A percentile compares a stretch with the other conserved stretches of the same genome.
These are phyloP conservation scores for Oryza glumipatula DNA, from an alignment of 176 grass and related monocot species.

Conservation along the genomic window DNA sequence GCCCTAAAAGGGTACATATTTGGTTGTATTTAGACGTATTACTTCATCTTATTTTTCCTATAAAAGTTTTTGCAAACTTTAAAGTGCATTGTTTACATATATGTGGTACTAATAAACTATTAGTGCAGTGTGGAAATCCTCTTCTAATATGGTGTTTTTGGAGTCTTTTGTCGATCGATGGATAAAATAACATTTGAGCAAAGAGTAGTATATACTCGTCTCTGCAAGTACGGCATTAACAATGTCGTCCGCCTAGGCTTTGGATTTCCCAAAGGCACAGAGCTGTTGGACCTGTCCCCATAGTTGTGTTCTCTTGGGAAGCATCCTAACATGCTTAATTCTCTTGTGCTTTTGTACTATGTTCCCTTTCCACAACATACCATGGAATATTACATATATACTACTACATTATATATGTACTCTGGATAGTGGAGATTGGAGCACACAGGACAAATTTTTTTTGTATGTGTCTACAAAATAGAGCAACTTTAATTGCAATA, in stretches of 20 bases:
- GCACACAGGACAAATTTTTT: not conserved
- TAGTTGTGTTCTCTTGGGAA: conserved; percentile 31
- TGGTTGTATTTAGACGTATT: too few relatives aligned
- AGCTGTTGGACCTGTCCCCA: conserved; percentile 53
- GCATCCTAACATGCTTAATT: conserved; percentile 45
- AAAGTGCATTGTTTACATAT: too few relatives aligned
- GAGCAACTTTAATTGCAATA: not conserved
- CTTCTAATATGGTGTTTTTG: not conserved
- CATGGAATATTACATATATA: conserved; percentile 32
- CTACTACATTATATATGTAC: not conserved
- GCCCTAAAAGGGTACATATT: too few relatives aligned
- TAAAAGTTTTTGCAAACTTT: too few relatives aligned
- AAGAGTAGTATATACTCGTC: not conserved
- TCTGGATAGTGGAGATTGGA: conserved; percentile 16
- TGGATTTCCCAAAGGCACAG: conserved; percentile 58
- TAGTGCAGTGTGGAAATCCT: not conserved
- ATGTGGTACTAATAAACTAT: not conserved
- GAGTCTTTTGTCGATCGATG: not conserved
- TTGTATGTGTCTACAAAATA: not conserved
- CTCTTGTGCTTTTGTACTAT: conserved; percentile 32
- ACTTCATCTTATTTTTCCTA: too few relatives aligned
- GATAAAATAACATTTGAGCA: not conserved
- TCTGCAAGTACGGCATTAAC: conserved; percentile 35
- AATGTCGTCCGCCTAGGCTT: conserved; percentile 56
- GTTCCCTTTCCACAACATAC: conserved; percentile 14